Conservation (phyloP, 768 basidiomycete genomes). For the Leccinellum albellum region DNA sequence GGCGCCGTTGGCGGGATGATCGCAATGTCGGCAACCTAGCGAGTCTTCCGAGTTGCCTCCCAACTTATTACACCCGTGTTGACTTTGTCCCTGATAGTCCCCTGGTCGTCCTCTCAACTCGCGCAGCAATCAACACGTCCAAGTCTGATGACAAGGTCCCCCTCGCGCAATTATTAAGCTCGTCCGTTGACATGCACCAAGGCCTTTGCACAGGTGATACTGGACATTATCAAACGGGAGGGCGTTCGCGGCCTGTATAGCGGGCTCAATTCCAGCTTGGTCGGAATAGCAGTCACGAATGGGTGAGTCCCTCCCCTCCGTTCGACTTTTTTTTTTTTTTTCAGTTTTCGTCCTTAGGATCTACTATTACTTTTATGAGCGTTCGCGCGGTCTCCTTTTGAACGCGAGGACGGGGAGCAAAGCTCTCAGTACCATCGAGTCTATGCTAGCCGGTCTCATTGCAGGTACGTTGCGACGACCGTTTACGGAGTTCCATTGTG, state of each 20-base stretch:
- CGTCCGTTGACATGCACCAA: conserved; percentile 25
- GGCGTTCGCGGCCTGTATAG: conserved; percentile 83
- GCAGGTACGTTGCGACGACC: conserved; percentile 50
- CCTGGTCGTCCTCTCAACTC: conserved; percentile 86
- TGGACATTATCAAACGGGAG: conserved; percentile 80
- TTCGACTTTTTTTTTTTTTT: not conserved
- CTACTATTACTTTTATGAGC: conserved; percentile 92
- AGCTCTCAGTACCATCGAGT: conserved; percentile 79
- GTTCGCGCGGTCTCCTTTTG: conserved; percentile 55
- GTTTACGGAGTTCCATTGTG: not conserved
- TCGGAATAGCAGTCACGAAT: conserved; percentile 93
- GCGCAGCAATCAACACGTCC: conserved; percentile 80
- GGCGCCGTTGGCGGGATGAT: conserved; percentile 88
- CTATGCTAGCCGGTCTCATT: conserved; percentile 82
- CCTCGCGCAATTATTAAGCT: not conserved
- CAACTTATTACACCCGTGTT: not conserved
- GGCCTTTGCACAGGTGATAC: conserved; percentile 62
- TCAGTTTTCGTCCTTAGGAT: conserved; percentile 44
- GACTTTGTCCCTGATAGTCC: conserved; percentile 51
- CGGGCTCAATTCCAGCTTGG: conserved; percentile 78
- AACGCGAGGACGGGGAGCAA: conserved; percentile 55
- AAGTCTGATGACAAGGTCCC: conserved; percentile 71
- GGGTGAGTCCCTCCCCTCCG: conserved; percentile 47
- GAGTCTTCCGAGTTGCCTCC: conserved; percentile 25
- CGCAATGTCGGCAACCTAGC: conserved; percentile 92